Evolutionary conservation across 2,329 filamentous ascomycete genomes (phyloP).

Genomic region (Penicillium hesseltinei): DNA sequence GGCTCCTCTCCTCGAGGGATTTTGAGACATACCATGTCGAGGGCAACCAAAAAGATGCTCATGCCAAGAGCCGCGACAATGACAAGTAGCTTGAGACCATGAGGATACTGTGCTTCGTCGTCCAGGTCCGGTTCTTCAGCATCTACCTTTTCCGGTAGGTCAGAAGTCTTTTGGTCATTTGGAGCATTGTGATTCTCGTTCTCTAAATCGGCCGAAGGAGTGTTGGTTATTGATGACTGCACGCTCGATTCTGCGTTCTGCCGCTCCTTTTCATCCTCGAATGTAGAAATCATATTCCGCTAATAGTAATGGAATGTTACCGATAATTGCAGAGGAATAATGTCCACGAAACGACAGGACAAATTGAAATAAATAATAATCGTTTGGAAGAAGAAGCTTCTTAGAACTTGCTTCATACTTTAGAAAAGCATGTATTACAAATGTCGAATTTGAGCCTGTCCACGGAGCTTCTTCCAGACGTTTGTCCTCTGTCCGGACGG

Average conservation of each 20-base stretch:
- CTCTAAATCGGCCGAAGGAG: not conserved
- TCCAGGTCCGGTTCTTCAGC: not conserved
- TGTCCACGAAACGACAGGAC: not conserved
- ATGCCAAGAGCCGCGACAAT: not conserved
- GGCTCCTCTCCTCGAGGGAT: not conserved
- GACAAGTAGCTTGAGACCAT: not conserved
- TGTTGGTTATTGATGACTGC: not conserved
- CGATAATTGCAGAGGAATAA: not conserved
- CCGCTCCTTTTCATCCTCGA: not conserved
- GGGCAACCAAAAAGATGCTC: not conserved
- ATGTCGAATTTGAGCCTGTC: not conserved
- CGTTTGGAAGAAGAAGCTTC: not conserved
- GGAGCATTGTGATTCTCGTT: not conserved
- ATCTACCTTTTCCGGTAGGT: not conserved
- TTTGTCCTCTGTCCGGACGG: not conserved
- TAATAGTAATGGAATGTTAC: not conserved
- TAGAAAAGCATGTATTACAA: not conserved
- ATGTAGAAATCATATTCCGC: not conserved
- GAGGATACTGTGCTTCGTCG: not conserved
- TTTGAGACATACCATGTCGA: not conserved
- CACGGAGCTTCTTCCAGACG: not conserved
- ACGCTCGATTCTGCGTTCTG: not conserved
- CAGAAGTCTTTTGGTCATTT: not conserved
- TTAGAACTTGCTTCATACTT: not conserved
- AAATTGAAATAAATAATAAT: not conserved